phyloP scores from a whole-genome alignment of 768 basidiomycete genomes.

The Amanita jacksonii region DNA sequence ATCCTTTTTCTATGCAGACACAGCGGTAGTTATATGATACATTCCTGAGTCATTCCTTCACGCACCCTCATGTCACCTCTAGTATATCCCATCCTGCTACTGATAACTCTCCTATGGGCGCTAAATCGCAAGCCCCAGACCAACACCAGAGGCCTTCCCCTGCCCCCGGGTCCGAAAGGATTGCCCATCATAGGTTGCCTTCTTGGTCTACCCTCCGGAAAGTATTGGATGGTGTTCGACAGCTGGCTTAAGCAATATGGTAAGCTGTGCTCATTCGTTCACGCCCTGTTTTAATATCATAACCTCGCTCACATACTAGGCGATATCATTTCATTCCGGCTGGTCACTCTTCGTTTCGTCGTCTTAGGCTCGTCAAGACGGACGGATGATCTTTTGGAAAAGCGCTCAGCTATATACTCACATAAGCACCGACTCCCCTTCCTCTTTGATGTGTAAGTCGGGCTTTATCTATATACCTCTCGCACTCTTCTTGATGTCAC shows the following conservation, averaged over 20 bases:
- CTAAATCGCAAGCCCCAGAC: not conserved
- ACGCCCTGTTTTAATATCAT: no score
- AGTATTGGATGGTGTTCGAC: constrained; percentile 16
- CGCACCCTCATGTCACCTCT: no score
- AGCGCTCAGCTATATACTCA: constrained; percentile 12
- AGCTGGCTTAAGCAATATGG: constrained; percentile 16
- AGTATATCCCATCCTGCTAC: no score
- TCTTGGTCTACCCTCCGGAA: constrained; percentile 12
- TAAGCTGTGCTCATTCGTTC: no score
- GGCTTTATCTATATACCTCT: not conserved
- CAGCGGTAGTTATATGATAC: no score
- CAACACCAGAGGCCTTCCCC: constrained; percentile 8
- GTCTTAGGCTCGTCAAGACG: constrained; percentile 7
- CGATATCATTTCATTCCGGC: constrained; percentile 12
- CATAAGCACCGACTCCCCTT: constrained; percentile 5
- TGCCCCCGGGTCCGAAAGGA: constrained; percentile 16
- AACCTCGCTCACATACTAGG: no score
- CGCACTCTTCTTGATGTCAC: not conserved
- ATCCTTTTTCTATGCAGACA: no score
- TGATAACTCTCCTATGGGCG: not conserved
- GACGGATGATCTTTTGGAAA: constrained; percentile 11
- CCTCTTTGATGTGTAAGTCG: constrained; percentile 10
- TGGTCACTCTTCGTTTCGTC: constrained; percentile 10
- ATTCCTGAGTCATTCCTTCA: no score
- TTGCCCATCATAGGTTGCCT: constrained; percentile 16